phyloP scores from a whole-genome alignment of 2,329 filamentous ascomycete species.

The Phaeomoniella chlamydospora region DNA sequence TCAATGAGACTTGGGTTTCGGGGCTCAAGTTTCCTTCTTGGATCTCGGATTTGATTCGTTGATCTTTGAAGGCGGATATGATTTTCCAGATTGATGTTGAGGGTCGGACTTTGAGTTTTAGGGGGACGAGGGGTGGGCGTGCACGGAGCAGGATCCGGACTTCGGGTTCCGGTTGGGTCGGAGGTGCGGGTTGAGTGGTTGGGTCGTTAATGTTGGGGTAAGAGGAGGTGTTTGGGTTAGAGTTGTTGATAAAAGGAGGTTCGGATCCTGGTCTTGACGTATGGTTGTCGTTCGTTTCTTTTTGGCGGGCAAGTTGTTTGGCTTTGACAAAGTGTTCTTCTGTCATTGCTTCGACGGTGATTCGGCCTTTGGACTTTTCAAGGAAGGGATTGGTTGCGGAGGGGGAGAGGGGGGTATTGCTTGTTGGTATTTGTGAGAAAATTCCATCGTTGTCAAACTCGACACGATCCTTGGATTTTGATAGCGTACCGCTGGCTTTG shows the following conservation, averaged over 20 bases:
- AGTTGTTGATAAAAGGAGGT: slow-evolving; percentile 1
- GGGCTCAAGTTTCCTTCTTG: background rate
- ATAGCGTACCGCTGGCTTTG: slow-evolving; percentile 3
- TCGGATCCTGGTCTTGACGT: background rate
- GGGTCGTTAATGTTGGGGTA: background rate
- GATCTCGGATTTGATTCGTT: slow-evolving; percentile 10
- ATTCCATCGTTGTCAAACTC: slow-evolving; percentile 23
- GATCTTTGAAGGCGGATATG: slow-evolving; percentile 44
- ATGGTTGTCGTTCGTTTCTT: slow-evolving; percentile 28
- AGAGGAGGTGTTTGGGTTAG: background rate
- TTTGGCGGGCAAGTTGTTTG: slow-evolving; percentile 33
- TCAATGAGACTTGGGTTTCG: slow-evolving; percentile 43
- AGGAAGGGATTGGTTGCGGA: slow-evolving; percentile 29
- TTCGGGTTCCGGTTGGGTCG: slow-evolving; percentile 9
- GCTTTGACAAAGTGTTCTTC: slow-evolving; percentile 40
- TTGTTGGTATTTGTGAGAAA: slow-evolving; percentile 13
- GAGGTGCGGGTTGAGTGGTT: slow-evolving; percentile 6
- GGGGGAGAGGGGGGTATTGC: background rate
- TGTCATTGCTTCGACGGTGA: slow-evolving; percentile 71
- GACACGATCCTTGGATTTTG: slow-evolving; percentile 21
- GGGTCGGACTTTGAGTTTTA: slow-evolving; percentile 27
- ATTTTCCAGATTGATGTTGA: slow-evolving; percentile 48
- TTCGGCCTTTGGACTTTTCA: slow-evolving; percentile 34
- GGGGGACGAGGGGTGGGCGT: slow-evolving; percentile 33
- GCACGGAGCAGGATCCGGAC: slow-evolving; percentile 37